Percentiles rank a stretch among this genome's conserved stretches.
Conservation (phyloP, 1,284 basidiomycete species). For the Ganoderma lucidum region DNA sequence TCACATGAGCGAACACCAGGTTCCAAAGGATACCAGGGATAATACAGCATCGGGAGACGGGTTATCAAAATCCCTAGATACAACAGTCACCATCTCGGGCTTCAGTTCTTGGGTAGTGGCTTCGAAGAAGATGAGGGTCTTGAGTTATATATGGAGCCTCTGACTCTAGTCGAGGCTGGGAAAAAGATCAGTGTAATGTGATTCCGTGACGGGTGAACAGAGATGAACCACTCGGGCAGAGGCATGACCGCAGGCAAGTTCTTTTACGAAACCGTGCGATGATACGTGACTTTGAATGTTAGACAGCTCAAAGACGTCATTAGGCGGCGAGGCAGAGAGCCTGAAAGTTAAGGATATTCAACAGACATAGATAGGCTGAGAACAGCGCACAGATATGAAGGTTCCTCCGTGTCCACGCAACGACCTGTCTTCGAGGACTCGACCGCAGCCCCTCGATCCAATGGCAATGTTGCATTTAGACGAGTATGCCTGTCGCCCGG, state of each 20-base stretch:
- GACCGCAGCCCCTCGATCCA: background rate
- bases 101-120: background rate
- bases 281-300: background rate
- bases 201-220: background rate
- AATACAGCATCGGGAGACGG: background rate
- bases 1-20: slow-evolving; percentile 5
- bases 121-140: background rate
- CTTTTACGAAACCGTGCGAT: background rate
- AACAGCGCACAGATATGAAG: background rate
- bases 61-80: background rate
- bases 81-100: background rate
- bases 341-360: background rate
- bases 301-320: background rate
- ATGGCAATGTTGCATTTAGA: background rate
- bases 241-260: background rate
- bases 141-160: background rate
- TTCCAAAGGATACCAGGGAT: background rate
- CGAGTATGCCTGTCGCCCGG: background rate
- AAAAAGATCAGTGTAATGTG: background rate
- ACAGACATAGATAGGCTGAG: background rate
- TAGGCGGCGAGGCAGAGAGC: background rate
- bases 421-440: background rate
- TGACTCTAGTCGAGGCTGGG: background rate
- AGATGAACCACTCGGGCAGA: background rate
- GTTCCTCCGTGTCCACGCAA: background rate